Conservation (phyloP, 768 basidiomycete species). For the Agrocybe pediades region DNA sequence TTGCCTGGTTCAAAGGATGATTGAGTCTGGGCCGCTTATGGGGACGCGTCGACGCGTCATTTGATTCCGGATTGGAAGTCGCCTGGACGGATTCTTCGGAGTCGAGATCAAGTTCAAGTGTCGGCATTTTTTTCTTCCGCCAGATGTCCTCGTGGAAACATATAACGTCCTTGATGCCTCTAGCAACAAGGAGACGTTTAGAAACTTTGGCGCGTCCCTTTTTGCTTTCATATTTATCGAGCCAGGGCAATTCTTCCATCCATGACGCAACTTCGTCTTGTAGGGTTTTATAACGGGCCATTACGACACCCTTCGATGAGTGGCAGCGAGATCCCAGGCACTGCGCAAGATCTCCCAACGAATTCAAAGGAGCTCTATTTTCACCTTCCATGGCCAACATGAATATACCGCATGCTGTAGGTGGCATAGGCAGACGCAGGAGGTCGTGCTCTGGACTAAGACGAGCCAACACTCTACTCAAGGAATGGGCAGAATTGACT, state of each 20-base stretch:
- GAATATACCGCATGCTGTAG: conserved; percentile 69
- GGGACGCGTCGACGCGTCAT: conserved; percentile 4
- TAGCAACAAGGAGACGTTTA: conserved; percentile 66
- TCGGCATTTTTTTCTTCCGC: conserved; percentile 40
- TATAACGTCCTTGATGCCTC: conserved; percentile 69
- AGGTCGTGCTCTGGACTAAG: conserved; percentile 37
- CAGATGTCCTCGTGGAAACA: conserved; percentile 68
- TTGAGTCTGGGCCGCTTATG: conserved; percentile 29
- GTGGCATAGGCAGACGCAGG: conserved; percentile 37
- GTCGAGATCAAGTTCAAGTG: conserved; percentile 38
- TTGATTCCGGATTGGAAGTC: neutral
- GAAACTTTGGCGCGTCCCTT: conserved; percentile 60
- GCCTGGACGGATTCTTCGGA: conserved; percentile 23
- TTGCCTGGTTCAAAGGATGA: conserved; percentile 43
- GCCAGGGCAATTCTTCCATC: conserved; percentile 73
- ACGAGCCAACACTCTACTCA: conserved; percentile 45
- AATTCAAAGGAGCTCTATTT: conserved; percentile 48
- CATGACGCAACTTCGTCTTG: conserved; percentile 62
- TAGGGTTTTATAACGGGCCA: conserved; percentile 69
- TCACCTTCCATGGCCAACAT: conserved; percentile 75
- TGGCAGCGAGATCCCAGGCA: conserved; percentile 54
- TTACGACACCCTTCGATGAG: conserved; percentile 53
- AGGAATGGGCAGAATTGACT: conserved; percentile 45
- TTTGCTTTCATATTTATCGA: conserved; percentile 54
- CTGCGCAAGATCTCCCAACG: conserved; percentile 58